Evolutionary conservation across 2,329 filamentous ascomycete species (phyloP).

Genomic region (Ophiostoma tasmaniense): DNA sequence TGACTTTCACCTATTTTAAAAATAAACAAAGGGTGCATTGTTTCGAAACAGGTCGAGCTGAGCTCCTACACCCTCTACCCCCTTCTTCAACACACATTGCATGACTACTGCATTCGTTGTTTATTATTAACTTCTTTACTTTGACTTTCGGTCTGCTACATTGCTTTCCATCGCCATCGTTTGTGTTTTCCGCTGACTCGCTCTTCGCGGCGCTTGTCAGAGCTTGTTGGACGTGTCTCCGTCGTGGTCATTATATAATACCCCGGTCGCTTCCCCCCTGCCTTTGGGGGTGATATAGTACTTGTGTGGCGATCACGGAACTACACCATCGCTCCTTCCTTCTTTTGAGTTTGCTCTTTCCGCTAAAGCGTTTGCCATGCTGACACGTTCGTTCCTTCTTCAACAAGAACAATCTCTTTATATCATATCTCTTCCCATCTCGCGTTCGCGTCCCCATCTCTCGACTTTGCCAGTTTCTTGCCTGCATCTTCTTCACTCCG

Average conservation of each 20-base stretch:
- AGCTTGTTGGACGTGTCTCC: background rate
- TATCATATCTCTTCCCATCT: background rate
- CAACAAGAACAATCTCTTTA: background rate
- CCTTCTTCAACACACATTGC: background rate
- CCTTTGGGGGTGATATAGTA: background rate
- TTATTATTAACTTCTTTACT: background rate
- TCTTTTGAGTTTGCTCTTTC: background rate
- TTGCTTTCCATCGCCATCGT: background rate
- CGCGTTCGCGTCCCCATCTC: background rate
- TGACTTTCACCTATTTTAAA: background rate
- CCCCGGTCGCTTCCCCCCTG: background rate
- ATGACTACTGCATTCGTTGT: background rate
- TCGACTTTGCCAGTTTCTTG: background rate
- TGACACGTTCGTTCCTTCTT: background rate
- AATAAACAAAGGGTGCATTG: background rate
- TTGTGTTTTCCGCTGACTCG: background rate
- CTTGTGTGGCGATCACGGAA: background rate
- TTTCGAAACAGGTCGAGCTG: background rate
- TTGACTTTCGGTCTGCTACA: background rate
- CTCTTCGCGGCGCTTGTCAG: too few species aligned
- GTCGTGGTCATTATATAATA: background rate
- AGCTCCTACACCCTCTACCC: background rate
- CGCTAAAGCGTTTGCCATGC: background rate
- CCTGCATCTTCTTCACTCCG: too few species aligned
- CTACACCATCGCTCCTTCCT: background rate